Conservation (phyloP, 129 eudicot genomes). For the Saussurea involucrata region DNA sequence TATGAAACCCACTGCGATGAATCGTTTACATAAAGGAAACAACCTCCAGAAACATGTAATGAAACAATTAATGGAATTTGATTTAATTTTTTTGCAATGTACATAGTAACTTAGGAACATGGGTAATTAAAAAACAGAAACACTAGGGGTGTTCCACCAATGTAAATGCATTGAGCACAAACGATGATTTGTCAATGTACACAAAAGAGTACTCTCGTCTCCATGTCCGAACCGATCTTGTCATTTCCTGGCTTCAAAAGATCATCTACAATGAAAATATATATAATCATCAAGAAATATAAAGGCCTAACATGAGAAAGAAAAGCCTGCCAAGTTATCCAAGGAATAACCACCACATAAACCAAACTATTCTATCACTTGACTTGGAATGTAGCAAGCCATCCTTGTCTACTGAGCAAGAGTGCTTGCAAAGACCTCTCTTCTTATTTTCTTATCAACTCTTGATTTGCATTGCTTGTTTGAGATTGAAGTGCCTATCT, state of each 20-base stretch:
- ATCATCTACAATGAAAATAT: not conserved
- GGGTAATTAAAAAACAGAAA: not conserved
- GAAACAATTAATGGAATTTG: not conserved
- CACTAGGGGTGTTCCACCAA: not conserved
- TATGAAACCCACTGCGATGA: not conserved
- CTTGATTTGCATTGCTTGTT: too few relatives aligned
- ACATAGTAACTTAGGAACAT: not conserved
- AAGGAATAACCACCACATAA: too few relatives aligned
- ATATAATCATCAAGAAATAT: not conserved
- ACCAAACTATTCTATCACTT: too few relatives aligned
- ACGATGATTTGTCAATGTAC: not conserved
- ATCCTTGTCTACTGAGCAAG: too few relatives aligned
- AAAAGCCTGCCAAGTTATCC: not conserved
- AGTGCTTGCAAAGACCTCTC: too few relatives aligned
- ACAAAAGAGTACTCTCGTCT: not conserved
- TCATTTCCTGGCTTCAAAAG: not conserved
- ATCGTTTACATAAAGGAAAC: not conserved
- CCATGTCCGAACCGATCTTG: not conserved
- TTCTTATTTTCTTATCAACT: too few relatives aligned
- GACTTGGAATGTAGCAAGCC: too few relatives aligned
- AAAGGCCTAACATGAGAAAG: not conserved
- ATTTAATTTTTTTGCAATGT: not conserved
- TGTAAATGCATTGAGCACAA: not conserved
- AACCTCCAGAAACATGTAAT: not conserved
- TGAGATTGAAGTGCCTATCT: too few relatives aligned